Evolutionary conservation across 192 early-diverging fungal genomes (phyloP).

Genomic region (Helicostylum pulchrum): DNA sequence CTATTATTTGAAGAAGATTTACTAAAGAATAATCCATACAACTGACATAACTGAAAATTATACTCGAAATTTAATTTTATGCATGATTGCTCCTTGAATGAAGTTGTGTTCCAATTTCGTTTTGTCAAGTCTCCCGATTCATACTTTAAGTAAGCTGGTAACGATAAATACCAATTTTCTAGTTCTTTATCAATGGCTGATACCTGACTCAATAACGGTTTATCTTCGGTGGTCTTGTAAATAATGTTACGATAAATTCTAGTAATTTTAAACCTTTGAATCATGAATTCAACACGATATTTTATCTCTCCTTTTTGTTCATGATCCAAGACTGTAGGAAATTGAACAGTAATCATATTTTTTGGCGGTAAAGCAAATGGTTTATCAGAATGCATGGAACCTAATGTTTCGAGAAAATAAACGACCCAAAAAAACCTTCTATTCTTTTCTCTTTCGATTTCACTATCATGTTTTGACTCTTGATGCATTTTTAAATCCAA

Average conservation of each 20-base stretch:
- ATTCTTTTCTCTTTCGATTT: constrained; percentile 16
- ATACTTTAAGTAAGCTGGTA: constrained; percentile 33
- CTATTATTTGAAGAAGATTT: constrained; percentile 9
- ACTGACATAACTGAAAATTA: constrained; percentile 34
- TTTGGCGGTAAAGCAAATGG: constrained; percentile 29
- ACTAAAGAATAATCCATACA: constrained; percentile 31
- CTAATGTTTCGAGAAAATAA: constrained; percentile 27
- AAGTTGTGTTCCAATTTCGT: constrained; percentile 19
- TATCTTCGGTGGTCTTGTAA: constrained; percentile 19
- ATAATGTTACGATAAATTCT: constrained; percentile 34
- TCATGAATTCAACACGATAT: constrained; percentile 36
- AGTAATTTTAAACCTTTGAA: constrained; percentile 30
- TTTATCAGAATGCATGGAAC: constrained; percentile 33
- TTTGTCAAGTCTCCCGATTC: constrained; percentile 2
- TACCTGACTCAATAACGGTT: constrained; percentile 22
- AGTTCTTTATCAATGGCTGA: constrained; percentile 26
- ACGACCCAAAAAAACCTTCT: constrained; percentile 21
- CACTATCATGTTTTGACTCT: constrained; percentile 5
- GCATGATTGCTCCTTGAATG: constrained; percentile 38
- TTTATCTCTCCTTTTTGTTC: constrained; percentile 22
- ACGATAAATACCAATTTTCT: constrained; percentile 23
- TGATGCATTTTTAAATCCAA: constrained; percentile 33
- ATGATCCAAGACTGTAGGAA: constrained; percentile 11
- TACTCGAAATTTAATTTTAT: constrained; percentile 39
- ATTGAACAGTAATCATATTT: constrained; percentile 11